phyloP scores from a whole-genome alignment of 106 monocot species.

The Acorus calamus region DNA sequence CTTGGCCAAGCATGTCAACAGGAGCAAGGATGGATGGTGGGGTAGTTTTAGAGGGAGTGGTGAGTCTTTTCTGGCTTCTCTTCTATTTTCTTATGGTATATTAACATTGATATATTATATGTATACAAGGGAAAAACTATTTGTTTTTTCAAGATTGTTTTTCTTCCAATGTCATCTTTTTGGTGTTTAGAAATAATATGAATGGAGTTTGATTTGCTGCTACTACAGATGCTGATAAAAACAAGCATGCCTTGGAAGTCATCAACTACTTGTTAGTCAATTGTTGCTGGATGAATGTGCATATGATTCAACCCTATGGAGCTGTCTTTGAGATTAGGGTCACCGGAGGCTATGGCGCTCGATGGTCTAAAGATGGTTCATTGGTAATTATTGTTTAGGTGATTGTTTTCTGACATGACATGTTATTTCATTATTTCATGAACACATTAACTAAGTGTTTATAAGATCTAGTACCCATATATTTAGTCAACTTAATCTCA shows the following conservation, averaged over 20 bases:
- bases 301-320: conserved; percentile 37
- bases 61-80: conserved; percentile 11
- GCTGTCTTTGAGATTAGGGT: conserved; percentile 75
- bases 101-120: no score
- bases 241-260: conserved; percentile 40
- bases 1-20: conserved; percentile 76
- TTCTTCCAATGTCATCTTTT: background rate
- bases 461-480: no score
- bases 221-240: conserved; percentile 63
- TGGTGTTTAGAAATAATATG: background rate
- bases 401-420: background rate
- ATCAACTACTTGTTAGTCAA: conserved; percentile 33
- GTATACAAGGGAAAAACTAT: no score
- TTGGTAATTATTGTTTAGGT: conserved; percentile 26
- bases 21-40: conserved; percentile 81
- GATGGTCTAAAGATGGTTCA: conserved; percentile 78
- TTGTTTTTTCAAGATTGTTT: background rate
- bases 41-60: conserved; percentile 56
- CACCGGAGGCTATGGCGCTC: conserved; percentile 75
- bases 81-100: no score
- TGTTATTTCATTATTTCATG: background rate
- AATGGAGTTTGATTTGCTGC: background rate
- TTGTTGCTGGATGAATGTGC: conserved; percentile 85
- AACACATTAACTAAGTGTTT: background rate
- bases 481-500: no score